Conservation (phyloP, 345 rosid genomes). For the Populus davidiana region DNA sequence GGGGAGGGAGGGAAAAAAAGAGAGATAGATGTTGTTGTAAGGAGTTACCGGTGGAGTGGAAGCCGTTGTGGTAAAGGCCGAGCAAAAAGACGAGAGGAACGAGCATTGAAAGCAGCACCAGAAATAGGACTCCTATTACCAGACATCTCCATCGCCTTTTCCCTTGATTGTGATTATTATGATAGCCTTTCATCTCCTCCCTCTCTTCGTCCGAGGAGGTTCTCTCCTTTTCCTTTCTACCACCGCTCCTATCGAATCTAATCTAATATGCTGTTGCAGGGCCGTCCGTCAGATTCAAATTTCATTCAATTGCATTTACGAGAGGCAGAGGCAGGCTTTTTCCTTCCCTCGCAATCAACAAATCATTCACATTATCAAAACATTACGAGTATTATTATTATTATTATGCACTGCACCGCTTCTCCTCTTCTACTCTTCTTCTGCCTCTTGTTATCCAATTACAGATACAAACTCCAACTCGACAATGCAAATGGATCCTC, state of each 20-base stretch:
- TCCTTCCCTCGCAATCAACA: neutral
- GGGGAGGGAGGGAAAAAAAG: neutral
- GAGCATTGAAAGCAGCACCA: conserved; percentile 86
- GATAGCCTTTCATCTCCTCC: conserved; percentile 39
- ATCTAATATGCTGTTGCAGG: neutral
- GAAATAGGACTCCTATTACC: conserved; percentile 70
- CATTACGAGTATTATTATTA: neutral
- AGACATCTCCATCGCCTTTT: conserved; percentile 78
- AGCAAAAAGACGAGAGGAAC: conserved; percentile 89
- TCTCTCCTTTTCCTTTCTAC: conserved; percentile 6
- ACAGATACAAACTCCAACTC: conserved; percentile 14
- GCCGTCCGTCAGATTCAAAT: neutral
- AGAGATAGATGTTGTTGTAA: neutral
- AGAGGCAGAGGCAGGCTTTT: neutral
- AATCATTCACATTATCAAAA: neutral
- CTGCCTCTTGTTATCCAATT: neutral
- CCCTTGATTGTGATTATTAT: conserved; percentile 28
- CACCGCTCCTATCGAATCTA: neutral
- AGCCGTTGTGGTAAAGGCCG: conserved; percentile 69
- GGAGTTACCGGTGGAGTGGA: conserved; percentile 51
- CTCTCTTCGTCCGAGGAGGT: conserved; percentile 28
- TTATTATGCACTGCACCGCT: too few species aligned
- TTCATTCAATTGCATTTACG: too few species aligned
- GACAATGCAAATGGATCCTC: neutral
- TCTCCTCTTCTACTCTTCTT: neutral